Conservation (phyloP, 495 filamentous ascomycete genomes). For the Amphirosellinia nigrospora region DNA sequence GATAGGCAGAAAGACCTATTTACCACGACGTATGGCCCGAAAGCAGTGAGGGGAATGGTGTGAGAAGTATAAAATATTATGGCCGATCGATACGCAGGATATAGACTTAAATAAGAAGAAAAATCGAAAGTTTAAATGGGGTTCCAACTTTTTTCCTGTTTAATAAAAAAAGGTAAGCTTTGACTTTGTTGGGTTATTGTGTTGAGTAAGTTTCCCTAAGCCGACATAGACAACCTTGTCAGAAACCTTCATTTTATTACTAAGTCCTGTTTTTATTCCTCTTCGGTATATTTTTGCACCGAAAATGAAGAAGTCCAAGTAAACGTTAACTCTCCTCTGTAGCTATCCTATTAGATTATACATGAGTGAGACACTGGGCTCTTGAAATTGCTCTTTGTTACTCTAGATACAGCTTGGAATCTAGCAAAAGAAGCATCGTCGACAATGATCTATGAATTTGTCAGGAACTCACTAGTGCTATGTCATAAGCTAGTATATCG, state of each 20-base stretch:
- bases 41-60: not conserved
- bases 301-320: no score
- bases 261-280: no score
- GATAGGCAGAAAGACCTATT: not conserved
- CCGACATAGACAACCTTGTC: no score
- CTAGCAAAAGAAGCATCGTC: not conserved
- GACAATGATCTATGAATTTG: not conserved
- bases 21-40: not conserved
- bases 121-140: no score
- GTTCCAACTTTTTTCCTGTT: no score
- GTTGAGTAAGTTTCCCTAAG: no score
- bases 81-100: not conserved
- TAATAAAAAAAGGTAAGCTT: no score
- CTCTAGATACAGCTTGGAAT: not conserved
- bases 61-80: not conserved
- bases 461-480: not conserved
- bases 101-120: not conserved
- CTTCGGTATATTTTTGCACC: no score
- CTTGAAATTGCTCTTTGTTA: not conserved
- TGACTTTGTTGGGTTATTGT: no score
- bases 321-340: no score
- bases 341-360: no score
- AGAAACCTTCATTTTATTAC: no score
- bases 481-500: not conserved
- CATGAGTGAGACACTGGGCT: not conserved